phyloP scores from a whole-genome alignment of 495 filamentous ascomycete species.

The Hypoxylon rickii region DNA sequence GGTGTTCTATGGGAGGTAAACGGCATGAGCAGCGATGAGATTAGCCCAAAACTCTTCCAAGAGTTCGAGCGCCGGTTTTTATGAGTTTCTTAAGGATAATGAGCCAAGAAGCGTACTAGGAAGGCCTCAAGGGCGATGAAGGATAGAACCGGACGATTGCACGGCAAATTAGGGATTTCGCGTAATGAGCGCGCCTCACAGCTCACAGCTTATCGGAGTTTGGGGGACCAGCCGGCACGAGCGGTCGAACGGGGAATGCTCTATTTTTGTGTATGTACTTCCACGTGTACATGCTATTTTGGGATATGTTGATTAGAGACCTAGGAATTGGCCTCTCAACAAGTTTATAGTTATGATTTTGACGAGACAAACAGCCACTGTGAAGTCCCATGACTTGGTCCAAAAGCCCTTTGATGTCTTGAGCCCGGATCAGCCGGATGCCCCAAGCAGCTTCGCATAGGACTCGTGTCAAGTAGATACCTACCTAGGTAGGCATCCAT shows the following conservation, averaged over 20 bases:
- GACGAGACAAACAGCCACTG: neutral
- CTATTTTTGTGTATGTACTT: constrained; percentile 6
- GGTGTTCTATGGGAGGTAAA: constrained; percentile 88
- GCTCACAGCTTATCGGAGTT: constrained; percentile 19
- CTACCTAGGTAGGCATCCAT: no score
- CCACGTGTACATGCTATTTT: constrained; percentile 12
- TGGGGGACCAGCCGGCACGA: constrained; percentile 2
- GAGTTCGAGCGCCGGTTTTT: constrained; percentile 80
- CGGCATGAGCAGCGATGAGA: constrained; percentile 91
- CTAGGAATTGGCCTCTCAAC: constrained; percentile 15
- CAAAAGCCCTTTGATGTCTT: no score
- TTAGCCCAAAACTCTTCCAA: constrained; percentile 78
- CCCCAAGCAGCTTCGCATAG: no score
- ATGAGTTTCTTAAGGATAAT: constrained; percentile 18
- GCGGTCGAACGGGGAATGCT: constrained; percentile 2
- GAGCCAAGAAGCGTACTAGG: neutral
- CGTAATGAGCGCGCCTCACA: neutral
- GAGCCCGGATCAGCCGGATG: no score
- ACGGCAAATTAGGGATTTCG: constrained; percentile 14
- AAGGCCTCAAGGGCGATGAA: neutral
- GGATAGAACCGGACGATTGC: constrained; percentile 9
- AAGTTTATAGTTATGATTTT: neutral
- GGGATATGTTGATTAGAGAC: constrained; percentile 2
- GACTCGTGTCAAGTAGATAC: no score
- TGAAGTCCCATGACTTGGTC: no score